Evolutionary conservation across 129 eudicot genomes (phyloP).

Genomic region (Artemisia argyi): DNA sequence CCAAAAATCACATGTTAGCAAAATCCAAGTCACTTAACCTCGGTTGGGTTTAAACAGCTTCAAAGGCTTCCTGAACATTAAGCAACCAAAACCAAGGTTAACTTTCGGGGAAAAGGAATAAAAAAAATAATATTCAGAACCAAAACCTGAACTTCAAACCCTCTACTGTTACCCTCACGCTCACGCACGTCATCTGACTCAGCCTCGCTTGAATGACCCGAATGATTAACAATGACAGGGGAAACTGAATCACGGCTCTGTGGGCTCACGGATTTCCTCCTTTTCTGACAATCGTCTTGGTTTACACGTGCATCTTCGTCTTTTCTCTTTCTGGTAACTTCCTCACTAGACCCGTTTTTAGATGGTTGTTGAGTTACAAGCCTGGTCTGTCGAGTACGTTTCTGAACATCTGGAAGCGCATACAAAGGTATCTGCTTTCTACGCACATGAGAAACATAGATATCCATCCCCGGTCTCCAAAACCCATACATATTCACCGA

Average conservation of each 20-base stretch:
- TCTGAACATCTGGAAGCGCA: slow-evolving; percentile 61
- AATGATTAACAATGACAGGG: slow-evolving; percentile 50
- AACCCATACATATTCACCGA: slow-evolving; percentile 62
- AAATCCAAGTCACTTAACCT: not conserved
- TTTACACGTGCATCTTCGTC: slow-evolving; percentile 34
- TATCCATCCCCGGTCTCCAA: slow-evolving; percentile 94
- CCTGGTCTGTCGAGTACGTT: slow-evolving; percentile 45
- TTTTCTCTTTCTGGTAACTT: slow-evolving; percentile 46
- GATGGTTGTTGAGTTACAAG: slow-evolving; percentile 24
- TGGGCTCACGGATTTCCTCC: slow-evolving; percentile 45
- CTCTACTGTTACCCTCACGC: slow-evolving; percentile 21
- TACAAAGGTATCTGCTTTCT: slow-evolving; percentile 72
- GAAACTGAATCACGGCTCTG: slow-evolving; percentile 46
- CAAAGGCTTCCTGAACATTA: not conserved
- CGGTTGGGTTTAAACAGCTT: slow-evolving; percentile 9
- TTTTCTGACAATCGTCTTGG: slow-evolving; percentile 37
- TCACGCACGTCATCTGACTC: slow-evolving; percentile 24
- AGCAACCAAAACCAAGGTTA: slow-evolving; percentile 9
- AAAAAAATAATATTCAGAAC: slow-evolving; percentile 20
- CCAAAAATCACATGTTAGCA: slow-evolving; percentile 20
- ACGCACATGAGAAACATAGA: slow-evolving; percentile 76
- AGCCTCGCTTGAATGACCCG: slow-evolving; percentile 18
- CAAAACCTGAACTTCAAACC: slow-evolving; percentile 59
- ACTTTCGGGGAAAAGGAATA: not conserved
- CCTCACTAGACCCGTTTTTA: slow-evolving; percentile 32